Evolutionary conservation across 345 rosid species (phyloP), one percentile per base, ranked within the genome.

Genomic region (Euphorbia peplus): DNA sequence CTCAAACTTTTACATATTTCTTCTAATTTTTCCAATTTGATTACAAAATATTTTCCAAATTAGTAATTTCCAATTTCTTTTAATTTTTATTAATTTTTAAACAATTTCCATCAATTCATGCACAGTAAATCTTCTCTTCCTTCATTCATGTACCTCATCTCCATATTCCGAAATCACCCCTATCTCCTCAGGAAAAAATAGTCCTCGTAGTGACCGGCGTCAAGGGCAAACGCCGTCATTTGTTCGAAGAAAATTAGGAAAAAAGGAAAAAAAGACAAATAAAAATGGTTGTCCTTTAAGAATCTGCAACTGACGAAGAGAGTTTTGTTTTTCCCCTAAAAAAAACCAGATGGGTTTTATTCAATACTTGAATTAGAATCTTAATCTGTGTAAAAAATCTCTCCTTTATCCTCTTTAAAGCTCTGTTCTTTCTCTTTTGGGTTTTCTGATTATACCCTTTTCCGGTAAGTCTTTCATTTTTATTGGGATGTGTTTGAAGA

Each of bases 241-340:
- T 42, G 2, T 9, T 10, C 37, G 37, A 32, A 32, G 37, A 32
- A 32, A 32, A 32, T 2, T 32, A 32, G 37, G 11, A 19, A 1
- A 8, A 37, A 62, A 62, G 24, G 3, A 12, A 12, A 9, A 41
- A 62, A 24, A 26, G 35, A 62, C 51, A 41, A 62, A 62, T 19
- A 11, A 41, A 39, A 10, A 63, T 22, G 18, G 21, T 63, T n/a
- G 66, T 22, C 66, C 35, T 63, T 15, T 44, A 37, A 63, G 66
- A 63, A 63, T 63, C 66, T 61, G 47, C 48, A 41, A 62, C 66
- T 62, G 29, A 47, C 51, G 52, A 8, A 44, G 48, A 44, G 48
- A 44, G 48, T 47, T 13, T 47, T 47, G 15, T 47, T 47, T 14
- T 44, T 44, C 16, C 16, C 0, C 51, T 47, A 18, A 4, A 3